Base-by-base conservation (phyloP, 2,329 filamentous ascomycete species). In the Sphaerulina populicola region DNA sequence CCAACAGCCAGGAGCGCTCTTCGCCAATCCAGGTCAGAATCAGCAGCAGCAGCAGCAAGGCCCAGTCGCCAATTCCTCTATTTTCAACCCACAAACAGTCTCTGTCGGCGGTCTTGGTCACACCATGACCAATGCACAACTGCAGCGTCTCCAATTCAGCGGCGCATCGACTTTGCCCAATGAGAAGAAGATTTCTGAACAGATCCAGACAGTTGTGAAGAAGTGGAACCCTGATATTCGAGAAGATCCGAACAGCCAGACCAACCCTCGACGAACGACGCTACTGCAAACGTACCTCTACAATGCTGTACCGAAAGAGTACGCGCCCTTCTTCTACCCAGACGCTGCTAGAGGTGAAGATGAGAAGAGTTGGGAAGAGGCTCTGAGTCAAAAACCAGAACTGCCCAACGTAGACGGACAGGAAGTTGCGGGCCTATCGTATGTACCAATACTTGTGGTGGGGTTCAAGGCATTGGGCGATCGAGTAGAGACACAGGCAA, bases 211-310 rank as follows among this genome's bases (percentile, higher is more conserved):
- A 23, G 76, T 93, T 37, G 73, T 80, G 47, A 74, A 80, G 54
- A 89, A 90, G 71, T 93, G 87, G 87, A 77, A 86, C 55, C 82
- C 85, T 1, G 69, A 75, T 23, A 39, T 50, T 12, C 52, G 78
- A 76, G 66, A 76, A 80, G 18, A 81, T 80, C 64, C 47, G 8
- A 54, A 50, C 21, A 45, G 42, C 33, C 47, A 45, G 56, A 52
- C 41, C 29, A 59, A 47, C 35, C 52, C 44, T 38, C 43, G 31
- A 52, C 51, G 33, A n/a, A 54, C 52, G 9, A 89, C 85, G 61
- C 80, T 79, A 27, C 88, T 93, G 72, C 85, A 88, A 68, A 76
- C 86, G 64, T 91, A 91, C 73, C 88, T 93, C 68, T 94, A 93
- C 76, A 93, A 93, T 71, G 82, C 86, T 59, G 86, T 90, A 56